phyloP scores from a whole-genome alignment of 2,329 filamentous ascomycete species.

The Paraconiothyrium brasiliense region DNA sequence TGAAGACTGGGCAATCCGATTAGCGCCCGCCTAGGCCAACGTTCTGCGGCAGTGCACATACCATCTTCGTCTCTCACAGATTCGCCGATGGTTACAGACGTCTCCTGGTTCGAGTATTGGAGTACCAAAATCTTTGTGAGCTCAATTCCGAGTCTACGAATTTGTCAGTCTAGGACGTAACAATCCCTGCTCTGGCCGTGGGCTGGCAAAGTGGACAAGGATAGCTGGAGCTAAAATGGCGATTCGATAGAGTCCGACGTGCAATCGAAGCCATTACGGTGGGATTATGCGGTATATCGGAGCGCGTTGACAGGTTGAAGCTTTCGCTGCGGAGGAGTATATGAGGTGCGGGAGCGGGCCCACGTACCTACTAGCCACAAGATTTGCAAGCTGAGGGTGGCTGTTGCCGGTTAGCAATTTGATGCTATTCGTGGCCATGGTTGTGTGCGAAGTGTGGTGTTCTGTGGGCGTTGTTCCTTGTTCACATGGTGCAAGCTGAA shows the following conservation, averaged over 20 bases:
- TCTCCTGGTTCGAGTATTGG: conserved; percentile 88
- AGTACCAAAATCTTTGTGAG: conserved; percentile 81
- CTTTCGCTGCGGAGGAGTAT: neutral
- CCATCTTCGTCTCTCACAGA: conserved; percentile 95
- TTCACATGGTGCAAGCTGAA: conserved; percentile 30
- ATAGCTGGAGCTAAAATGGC: neutral
- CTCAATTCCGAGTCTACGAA: conserved; percentile 74
- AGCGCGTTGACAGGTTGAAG: neutral
- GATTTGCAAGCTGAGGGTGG: conserved; percentile 75
- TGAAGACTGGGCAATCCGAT: conserved; percentile 73
- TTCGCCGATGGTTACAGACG: conserved; percentile 92
- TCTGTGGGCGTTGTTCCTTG: conserved; percentile 9
- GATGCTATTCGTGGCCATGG: conserved; percentile 77
- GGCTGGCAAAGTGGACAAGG: neutral
- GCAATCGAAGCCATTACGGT: neutral
- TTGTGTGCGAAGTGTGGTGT: conserved; percentile 23
- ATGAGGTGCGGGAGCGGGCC: conserved; percentile 12
- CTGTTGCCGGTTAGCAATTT: conserved; percentile 80
- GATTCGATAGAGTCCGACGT: neutral
- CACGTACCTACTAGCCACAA: conserved; percentile 72
- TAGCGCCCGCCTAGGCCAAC: conserved; percentile 20
- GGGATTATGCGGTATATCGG: neutral
- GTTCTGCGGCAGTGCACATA: conserved; percentile 49
- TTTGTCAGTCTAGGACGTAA: conserved; percentile 27
- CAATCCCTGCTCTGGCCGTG: neutral